Evolutionary conservation across 148 eudicot species (phyloP).

Genomic region (Silene conica): DNA sequence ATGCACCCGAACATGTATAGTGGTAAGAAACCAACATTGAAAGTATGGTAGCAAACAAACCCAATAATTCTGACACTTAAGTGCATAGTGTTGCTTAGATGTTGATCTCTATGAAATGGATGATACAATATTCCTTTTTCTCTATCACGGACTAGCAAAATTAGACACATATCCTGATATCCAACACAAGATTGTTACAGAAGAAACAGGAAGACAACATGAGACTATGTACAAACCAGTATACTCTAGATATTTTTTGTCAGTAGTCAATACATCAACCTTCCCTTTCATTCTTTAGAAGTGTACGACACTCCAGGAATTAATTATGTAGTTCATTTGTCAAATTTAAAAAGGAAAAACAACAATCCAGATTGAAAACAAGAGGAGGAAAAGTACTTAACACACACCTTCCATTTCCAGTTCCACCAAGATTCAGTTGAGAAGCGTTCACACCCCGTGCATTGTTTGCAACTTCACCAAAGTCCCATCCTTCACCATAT

Average conservation of each 20-base stretch:
- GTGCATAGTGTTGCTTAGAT: too few species aligned
- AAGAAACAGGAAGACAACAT: too few species aligned
- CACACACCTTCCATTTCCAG: conserved; percentile 66
- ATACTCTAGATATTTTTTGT: background rate
- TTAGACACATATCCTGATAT: too few species aligned
- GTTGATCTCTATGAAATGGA: too few species aligned
- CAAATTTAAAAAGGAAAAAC: background rate
- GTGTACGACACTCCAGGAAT: background rate
- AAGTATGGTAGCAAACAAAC: too few species aligned
- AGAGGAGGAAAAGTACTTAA: background rate
- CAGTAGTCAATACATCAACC: background rate
- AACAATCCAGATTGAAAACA: background rate
- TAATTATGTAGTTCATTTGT: background rate
- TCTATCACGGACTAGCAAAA: too few species aligned
- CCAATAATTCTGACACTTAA: too few species aligned
- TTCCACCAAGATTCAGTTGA: conserved; percentile 78
- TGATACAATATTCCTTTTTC: too few species aligned
- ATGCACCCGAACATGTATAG: too few species aligned
- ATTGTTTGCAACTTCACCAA: conserved; percentile 88
- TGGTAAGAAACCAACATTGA: too few species aligned
- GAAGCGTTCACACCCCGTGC: conserved; percentile 90
- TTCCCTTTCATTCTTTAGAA: background rate
- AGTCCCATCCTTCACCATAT: conserved; percentile 98
- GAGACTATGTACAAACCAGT: background rate
- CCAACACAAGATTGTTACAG: too few species aligned